Percentiles rank a stretch among this genome's conserved stretches.
Conservation (phyloP, 441 rosid species). For the Dalechampia spathulata region DNA sequence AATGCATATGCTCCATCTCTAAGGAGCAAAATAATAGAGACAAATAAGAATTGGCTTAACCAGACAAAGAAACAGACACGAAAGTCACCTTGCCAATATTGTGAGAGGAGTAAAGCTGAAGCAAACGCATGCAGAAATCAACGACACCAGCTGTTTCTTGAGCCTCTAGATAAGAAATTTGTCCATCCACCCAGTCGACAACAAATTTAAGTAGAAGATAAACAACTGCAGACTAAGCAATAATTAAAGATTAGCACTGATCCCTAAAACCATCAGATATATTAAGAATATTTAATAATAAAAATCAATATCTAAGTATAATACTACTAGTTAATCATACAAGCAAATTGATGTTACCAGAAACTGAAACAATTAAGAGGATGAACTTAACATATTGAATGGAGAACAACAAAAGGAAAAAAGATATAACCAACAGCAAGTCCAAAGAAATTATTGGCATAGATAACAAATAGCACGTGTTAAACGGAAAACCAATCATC, state of each 20-base stretch:
- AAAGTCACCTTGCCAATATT: slow-evolving; percentile 89
- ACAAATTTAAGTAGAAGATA: slow-evolving; percentile 89
- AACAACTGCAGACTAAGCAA: slow-evolving; percentile 84
- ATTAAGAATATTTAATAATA: neutral
- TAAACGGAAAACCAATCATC: neutral
- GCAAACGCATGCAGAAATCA: slow-evolving; percentile 90
- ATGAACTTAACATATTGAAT: too few species aligned
- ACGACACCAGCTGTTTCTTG: slow-evolving; percentile 67
- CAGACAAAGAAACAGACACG: slow-evolving; percentile 2
- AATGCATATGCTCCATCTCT: neutral
- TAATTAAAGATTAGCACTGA: slow-evolving; percentile 22
- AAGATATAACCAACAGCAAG: too few species aligned
- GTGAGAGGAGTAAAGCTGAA: slow-evolving; percentile 90
- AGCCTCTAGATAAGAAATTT: slow-evolving; percentile 83
- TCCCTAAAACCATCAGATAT: neutral
- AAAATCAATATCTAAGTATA: neutral
- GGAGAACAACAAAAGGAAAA: too few species aligned
- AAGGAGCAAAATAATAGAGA: neutral
- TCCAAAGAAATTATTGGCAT: neutral
- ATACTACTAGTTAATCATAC: neutral
- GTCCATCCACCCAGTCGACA: slow-evolving; percentile 97
- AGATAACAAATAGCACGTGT: neutral
- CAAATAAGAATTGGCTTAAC: neutral
- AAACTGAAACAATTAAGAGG: neutral
- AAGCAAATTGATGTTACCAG: neutral